Evolutionary conservation across 2,329 filamentous ascomycete genomes (phyloP), one percentile per base, ranked within the genome.

Genomic region (Chrysoporthe deuterocubensis): DNA sequence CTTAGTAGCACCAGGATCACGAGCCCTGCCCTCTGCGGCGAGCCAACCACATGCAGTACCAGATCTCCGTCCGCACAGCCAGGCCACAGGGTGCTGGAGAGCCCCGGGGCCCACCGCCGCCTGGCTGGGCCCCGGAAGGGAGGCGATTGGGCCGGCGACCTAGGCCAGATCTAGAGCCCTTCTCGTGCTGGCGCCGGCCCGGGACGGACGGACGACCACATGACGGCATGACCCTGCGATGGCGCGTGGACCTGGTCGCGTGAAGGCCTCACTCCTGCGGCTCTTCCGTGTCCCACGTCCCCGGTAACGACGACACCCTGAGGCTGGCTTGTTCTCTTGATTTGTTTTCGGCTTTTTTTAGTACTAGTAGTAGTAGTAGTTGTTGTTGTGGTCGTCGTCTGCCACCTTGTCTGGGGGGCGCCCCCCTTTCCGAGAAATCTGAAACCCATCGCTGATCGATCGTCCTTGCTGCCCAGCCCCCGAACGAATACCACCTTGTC

Each of bases 211-310:
- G 26, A 40, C 37, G 37, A 40, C 5, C 37, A 40, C 37, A 61
- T 61, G 58, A 61, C 58, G 58, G 58, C 40, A 34, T 44, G 58
- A 61, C 58, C 43, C 58, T 61, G 42, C 42, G 40, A 18, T 18
- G 9, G 26, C n/a, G 6, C 2, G 11, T 13, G 26, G 50, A 34
- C 57, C 57, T 60, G 11, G 13, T 18, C 57, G 21, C 57, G 57
- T 7, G 37, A 40, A 2, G 9, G 42, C 57, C 11, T 60, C 57
- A 43, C 40, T 61, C 32, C 50, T 26, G 50, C 50, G 32, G 21
- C 50, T 32, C 32, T 14, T 11, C 26, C 13, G 14, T 5, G 26
- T 14, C 21, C 26, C 13, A 32, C 11, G 26, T 5, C 26, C 50
- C 21, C 32, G 21, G 21, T 21, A 52, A 21, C 48, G 14, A 4